Evolutionary conservation across 177 flowering plant genomes (phyloP).

Genomic region (Vitis hybrid): DNA sequence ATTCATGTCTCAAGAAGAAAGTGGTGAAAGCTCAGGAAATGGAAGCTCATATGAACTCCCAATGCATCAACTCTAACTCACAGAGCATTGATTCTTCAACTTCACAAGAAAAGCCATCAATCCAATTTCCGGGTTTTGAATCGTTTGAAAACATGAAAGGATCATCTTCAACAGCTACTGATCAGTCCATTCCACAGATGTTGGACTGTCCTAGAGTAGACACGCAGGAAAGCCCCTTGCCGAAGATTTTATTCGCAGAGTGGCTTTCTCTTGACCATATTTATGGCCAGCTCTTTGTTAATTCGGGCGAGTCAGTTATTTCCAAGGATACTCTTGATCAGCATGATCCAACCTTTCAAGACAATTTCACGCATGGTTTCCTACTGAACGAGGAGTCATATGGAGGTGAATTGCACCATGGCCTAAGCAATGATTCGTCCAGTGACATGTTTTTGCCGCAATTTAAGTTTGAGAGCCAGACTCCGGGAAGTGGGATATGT

Average conservation of each 20-base stretch:
- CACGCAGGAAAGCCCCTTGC: slow-evolving; percentile 28
- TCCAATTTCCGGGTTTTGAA: slow-evolving; percentile 21
- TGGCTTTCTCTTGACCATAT: slow-evolving; percentile 53
- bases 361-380: slow-evolving; percentile 7
- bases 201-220: slow-evolving; percentile 5
- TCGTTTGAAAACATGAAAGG: slow-evolving; percentile 20
- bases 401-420: slow-evolving; percentile 18
- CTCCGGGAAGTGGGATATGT: slow-evolving; percentile 29
- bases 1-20: slow-evolving; percentile 78
- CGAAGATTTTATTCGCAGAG: slow-evolving; percentile 71
- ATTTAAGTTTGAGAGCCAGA: slow-evolving; percentile 34
- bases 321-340: slow-evolving; percentile 11
- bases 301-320: slow-evolving; percentile 4
- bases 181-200: slow-evolving; percentile 15
- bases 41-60: slow-evolving; percentile 16
- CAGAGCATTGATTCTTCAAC: slow-evolving; percentile 12
- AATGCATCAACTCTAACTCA: slow-evolving; percentile 17
- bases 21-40: slow-evolving; percentile 27
- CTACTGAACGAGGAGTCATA: slow-evolving; percentile 20
- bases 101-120: slow-evolving; percentile 12
- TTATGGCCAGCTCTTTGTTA: slow-evolving; percentile 12
- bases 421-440: not conserved
- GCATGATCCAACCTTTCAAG: slow-evolving; percentile 8
- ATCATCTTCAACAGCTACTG: slow-evolving; percentile 12
- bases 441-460: slow-evolving; percentile 20